These are phyloP conservation scores for Pinus taeda DNA, from an alignment of 75 land plant genomes.

Conservation along the genomic window DNA sequence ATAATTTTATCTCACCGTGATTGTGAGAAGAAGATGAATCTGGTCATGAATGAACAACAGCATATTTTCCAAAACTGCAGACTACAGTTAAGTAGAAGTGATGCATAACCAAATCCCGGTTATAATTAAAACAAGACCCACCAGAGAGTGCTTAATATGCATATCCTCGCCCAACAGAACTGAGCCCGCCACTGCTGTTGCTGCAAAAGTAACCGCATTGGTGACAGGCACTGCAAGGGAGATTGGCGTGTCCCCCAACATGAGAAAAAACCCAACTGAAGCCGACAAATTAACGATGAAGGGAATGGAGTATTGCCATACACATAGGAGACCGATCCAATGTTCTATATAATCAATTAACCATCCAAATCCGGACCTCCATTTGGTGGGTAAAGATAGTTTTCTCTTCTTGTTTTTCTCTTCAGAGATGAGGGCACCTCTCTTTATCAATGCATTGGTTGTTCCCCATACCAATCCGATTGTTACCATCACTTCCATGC, in stretches of 20 bases:
- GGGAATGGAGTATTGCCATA: constrained; percentile 91
- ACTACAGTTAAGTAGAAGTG: constrained; percentile 5
- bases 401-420: constrained; percentile 5
- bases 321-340: constrained; percentile 67
- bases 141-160: constrained; percentile 25
- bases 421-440: constrained; percentile 78
- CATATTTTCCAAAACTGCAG: no score
- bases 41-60: no score
- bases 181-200: constrained; percentile 76
- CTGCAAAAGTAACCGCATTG: constrained; percentile 88
- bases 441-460: constrained; percentile 93
- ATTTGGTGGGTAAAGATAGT: not conserved
- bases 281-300: constrained; percentile 79
- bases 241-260: constrained; percentile 66
- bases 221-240: constrained; percentile 97
- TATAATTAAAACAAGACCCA: constrained; percentile 67
- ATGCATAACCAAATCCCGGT: constrained; percentile 75
- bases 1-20: no score
- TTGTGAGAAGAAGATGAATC: no score
- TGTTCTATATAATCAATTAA: constrained; percentile 6
- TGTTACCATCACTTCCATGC: constrained; percentile 53
- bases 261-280: constrained; percentile 76
- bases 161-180: constrained; percentile 62
- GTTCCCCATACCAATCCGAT: constrained; percentile 91
- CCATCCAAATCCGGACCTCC: not conserved